Base-by-base conservation (phyloP, 2,329 filamentous ascomycete species). In the Onygena corvina region DNA sequence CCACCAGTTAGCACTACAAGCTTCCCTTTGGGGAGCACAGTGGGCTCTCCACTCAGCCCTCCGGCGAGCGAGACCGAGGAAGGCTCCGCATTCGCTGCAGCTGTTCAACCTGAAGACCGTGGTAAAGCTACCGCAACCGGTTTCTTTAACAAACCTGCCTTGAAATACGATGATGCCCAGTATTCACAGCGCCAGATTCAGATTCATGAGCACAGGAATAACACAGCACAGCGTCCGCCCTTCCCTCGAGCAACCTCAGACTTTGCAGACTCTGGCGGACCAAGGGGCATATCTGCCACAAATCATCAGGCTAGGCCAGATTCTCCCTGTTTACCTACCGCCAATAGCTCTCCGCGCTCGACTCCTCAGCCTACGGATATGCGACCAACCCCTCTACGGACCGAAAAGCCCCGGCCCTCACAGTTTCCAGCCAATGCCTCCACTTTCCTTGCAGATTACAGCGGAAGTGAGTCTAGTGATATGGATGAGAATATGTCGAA, bases 121-220 rank as follows among this genome's bases (percentile, higher is more conserved):
- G 86, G 84, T 47, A 94, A 92, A 61, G 84, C 86, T 3, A 93
- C 86, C 0, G 84, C 86, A 0, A 71, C 81, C 65, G 79, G 80
- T 25, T 70, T 79, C 0, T 83, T 83, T 64, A 83, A 83, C 55
- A 87, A 87, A 60, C 85, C 88, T 1, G 68, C 71, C 1, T 77
- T 83, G 46, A 77, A 80, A 5, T 94, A 92, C 57, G 86, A 94
- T 59, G 89, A 95, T 60, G 79, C 83, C 16, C 84, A 86, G 59
- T 95, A 86, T 59, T 77, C 85, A 3, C 83, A 93, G 60, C 79
- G 87, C 38, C 84, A 94, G 60, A 70, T 85, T 44, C 84, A 88
- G 62, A 77, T 94, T 63, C 84, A 90, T 54, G 78, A 84, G 59
- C 84, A 81, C 23, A 77, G 83, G 21, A 82, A 83, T 50, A 79